Evolutionary conservation across 352 stramenopile genomes (phyloP), one percentile per base, ranked within the genome.

Genomic region (Globisporangium sylvaticum): DNA sequence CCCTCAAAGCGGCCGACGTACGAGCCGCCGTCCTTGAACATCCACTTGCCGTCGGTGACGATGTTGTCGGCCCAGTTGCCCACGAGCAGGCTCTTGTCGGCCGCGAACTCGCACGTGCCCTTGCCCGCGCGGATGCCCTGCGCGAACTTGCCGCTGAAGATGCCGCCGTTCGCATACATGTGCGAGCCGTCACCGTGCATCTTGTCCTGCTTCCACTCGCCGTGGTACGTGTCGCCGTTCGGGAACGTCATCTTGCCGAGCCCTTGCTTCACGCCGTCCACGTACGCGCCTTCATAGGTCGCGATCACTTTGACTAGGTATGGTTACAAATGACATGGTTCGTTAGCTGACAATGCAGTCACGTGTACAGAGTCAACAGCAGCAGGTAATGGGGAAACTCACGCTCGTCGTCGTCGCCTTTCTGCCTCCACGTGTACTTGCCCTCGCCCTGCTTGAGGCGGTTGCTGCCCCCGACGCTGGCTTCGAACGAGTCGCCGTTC

Each of bases 181-280:
- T 88, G 96, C 50, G 93, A 97, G 2, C 93, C 93, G 53, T 98
- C 87, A 15, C 93, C 93, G 52, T 96, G 76, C 78, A 96, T 95
- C 63, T 79, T 81, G 67, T 94, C 79, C 27, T 81, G 68, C 67
- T 86, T 82, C 91, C 91, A 98, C 66, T 96, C 85, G 55, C 92
- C 92, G 58, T 95, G 88, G 65, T 96, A 98, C 54, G 78, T 78
- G 62, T 97, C 90, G 31, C 90, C 92, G 58, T 96, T 96, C 2
- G 90, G 87, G 63, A 96, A 97, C 6, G 78, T 88, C 89, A 98
- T 97, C 69, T 95, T 96, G n/a, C 92, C 92, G 3, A 94, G 69
- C 39, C 92, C 92, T 20, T 87, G 76, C 75, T 94, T 95, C 70
- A 76, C 79, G 34, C 92, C 90, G 63, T 95, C 80, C 37, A 87